phyloP scores from a whole-genome alignment of 352 stramenopile species.

The Phytophthora multivora region DNA sequence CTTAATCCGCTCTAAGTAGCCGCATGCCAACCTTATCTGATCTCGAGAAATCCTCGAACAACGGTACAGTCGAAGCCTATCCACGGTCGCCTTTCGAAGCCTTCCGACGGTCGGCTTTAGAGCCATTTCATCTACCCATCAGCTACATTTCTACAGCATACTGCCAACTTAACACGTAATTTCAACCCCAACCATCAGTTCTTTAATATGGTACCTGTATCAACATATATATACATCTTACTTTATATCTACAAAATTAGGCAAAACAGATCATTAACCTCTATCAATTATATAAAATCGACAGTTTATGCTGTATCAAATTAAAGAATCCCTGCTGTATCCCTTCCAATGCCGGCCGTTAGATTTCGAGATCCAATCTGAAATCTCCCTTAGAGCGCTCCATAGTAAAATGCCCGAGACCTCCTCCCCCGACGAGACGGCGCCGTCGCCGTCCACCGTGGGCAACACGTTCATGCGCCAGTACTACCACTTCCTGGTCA shows the following conservation, averaged over 20 bases:
- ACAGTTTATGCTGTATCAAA: too few relatives aligned
- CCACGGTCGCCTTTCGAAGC: too few relatives aligned
- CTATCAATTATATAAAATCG: too few relatives aligned
- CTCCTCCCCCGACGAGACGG: constrained; percentile 38
- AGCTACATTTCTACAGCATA: neutral
- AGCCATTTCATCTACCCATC: neutral
- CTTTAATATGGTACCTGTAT: constrained; percentile 4
- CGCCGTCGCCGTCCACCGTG: constrained; percentile 66
- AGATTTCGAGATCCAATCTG: constrained; percentile 34
- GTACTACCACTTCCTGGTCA: constrained; percentile 90
- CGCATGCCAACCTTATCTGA: neutral
- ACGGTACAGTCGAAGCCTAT: too few relatives aligned
- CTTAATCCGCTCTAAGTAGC: neutral
- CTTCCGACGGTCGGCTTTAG: too few relatives aligned
- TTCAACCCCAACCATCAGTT: neutral
- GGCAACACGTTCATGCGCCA: constrained; percentile 90
- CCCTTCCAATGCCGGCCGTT: neutral
- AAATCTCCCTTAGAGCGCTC: constrained; percentile 26
- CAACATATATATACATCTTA: too few relatives aligned
- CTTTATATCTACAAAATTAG: too few relatives aligned
- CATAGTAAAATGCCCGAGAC: constrained; percentile 52
- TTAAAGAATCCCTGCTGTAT: too few relatives aligned
- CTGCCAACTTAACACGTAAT: neutral
- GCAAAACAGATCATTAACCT: too few relatives aligned
- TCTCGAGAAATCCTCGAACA: neutral